A percentile compares a stretch with the other conserved stretches of the same genome.
These are phyloP conservation scores for Fusarium concolor DNA, from an alignment of 2,329 filamentous ascomycete genomes.

Conservation along the genomic window DNA sequence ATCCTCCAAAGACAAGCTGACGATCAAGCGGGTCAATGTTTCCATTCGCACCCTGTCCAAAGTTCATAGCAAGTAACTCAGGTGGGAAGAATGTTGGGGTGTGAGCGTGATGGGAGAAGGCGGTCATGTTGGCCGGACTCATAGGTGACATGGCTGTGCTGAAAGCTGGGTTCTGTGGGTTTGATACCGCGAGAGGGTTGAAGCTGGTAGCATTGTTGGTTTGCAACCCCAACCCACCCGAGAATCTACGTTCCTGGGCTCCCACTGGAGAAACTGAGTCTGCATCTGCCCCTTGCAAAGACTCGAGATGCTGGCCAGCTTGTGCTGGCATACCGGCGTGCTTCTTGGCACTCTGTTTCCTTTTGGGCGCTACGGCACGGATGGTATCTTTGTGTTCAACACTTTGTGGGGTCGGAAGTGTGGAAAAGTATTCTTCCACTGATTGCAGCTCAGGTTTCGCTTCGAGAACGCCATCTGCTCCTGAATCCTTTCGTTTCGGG, in stretches of 20 bases:
- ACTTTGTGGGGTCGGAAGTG: slow-evolving; percentile 71
- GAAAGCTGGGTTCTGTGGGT: slow-evolving; percentile 57
- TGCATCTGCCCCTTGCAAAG: slow-evolving; percentile 31
- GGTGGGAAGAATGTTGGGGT: slow-evolving; percentile 60
- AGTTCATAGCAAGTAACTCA: slow-evolving; percentile 65
- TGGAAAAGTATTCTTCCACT: slow-evolving; percentile 93
- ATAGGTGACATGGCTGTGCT: slow-evolving; percentile 64
- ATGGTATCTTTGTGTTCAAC: slow-evolving; percentile 53
- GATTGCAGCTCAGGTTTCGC: slow-evolving; percentile 92
- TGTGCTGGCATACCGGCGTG: slow-evolving; percentile 24
- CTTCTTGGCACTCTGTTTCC: slow-evolving; percentile 55
- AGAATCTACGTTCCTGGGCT: slow-evolving; percentile 54
- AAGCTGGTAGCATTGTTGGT: slow-evolving; percentile 55
- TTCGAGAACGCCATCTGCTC: slow-evolving; percentile 88
- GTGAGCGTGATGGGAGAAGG: slow-evolving; percentile 54
- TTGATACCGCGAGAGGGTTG: slow-evolving; percentile 56
- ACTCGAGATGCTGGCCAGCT: slow-evolving; percentile 38
- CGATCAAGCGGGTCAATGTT: slow-evolving; percentile 78
- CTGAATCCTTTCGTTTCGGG: slow-evolving; percentile 79
- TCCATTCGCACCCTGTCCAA: slow-evolving; percentile 61
- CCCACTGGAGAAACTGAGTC: slow-evolving; percentile 26
- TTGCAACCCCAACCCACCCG: slow-evolving; percentile 56
- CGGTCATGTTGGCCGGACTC: slow-evolving; percentile 60
- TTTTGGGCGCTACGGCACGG: slow-evolving; percentile 47
- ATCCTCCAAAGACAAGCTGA: slow-evolving; percentile 81